Base-by-base conservation (phyloP, 345 rosid species). In the Raphanus sativus region DNA sequence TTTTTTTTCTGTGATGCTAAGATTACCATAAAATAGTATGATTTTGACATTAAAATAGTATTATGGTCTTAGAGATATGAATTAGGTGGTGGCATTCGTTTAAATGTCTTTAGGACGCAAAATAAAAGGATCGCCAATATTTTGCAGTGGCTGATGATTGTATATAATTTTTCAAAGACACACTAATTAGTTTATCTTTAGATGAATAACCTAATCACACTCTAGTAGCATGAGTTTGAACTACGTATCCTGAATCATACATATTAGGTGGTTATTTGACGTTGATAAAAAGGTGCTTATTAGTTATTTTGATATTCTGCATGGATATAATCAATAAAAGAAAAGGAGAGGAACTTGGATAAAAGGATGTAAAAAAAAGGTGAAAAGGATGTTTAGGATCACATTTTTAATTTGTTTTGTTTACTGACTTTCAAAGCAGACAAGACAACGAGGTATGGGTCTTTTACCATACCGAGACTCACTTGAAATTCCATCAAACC, bases 381-480 rank as follows among this genome's bases (percentile, higher is more conserved):
- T 72, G 68, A 78, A 66, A 78, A 62, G 10, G 70, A 78, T 48
- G 81, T 68, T 73, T 52, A 79, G 74, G 70, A 67, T 79, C 61
- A 78, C 13, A 4, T 26, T 15, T 38, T 64, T 4, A 1, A 1
- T 26, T 78, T 28, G 2, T 4, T 56, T 65, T 78, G 15, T 6
- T 67, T 67, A 36, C 50, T 28, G 38, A 60, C 70, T 79, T 73
- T 79, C 82, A 73, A 79, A 67, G 29, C 70, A 62, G 82, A 79
- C 78, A 61, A 67, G 82, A 79, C 82, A 79, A 52, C 65, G 24
- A 68, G 78, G 82, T 79, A 68, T 73, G 82, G 75, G 82, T 68
- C 70, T 62, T 79, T 36, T 62, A 68, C 63, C 65, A 73, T 38
- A 73, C 70, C 55, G 61, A 73, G 74, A 79, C 82, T 73, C 78